Evolutionary conservation across 345 rosid genomes (phyloP).

Genomic region (Salix koriyanagi): DNA sequence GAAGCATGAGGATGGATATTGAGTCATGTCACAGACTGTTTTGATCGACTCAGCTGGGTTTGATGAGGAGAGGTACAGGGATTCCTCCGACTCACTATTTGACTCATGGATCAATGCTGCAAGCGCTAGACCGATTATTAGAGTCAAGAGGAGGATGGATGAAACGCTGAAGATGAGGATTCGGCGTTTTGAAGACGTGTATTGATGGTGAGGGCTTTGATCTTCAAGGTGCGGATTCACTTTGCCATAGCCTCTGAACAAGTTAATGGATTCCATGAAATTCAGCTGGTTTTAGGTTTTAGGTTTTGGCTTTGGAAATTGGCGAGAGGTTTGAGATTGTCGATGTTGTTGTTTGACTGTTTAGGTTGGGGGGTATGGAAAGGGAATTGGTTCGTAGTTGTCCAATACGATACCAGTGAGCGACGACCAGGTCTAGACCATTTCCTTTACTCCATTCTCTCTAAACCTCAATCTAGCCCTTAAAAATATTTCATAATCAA

Average conservation of each 20-base stretch:
- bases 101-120: slow-evolving; percentile 39
- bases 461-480: no score
- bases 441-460: neutral
- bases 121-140: slow-evolving; percentile 30
- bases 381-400: neutral
- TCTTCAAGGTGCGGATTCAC: slow-evolving; percentile 38
- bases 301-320: neutral
- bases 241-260: slow-evolving; percentile 65
- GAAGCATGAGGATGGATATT: slow-evolving; percentile 59
- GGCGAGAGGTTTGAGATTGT: neutral
- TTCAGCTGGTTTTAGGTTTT: neutral
- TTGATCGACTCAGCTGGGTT: slow-evolving; percentile 37
- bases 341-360: neutral
- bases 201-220: slow-evolving; percentile 23
- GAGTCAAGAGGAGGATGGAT: slow-evolving; percentile 39
- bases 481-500: no score
- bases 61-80: slow-evolving; percentile 16
- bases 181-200: slow-evolving; percentile 22
- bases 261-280: slow-evolving; percentile 56
- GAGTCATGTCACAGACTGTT: slow-evolving; percentile 55
- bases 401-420: neutral
- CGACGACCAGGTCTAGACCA: neutral
- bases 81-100: slow-evolving; percentile 5
- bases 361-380: neutral
- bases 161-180: slow-evolving; percentile 36